These are phyloP conservation scores for Hypomyces perniciosus DNA, from an alignment of 2,329 filamentous ascomycete species.

Conservation along the genomic window DNA sequence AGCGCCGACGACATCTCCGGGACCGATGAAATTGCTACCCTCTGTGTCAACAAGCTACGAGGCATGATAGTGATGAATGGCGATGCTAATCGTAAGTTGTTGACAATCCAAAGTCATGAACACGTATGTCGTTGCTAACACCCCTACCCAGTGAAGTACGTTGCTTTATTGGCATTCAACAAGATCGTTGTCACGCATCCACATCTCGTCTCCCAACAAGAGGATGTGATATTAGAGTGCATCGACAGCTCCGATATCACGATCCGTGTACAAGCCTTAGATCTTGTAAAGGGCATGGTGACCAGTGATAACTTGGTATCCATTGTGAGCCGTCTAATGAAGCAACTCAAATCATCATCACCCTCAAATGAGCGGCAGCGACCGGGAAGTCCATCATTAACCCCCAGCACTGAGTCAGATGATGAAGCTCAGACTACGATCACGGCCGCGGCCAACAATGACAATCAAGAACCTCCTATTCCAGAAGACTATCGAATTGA, in stretches of 20 bases:
- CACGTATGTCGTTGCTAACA: slow-evolving; percentile 13
- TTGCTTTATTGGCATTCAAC: slow-evolving; percentile 90
- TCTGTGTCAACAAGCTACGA: slow-evolving; percentile 88
- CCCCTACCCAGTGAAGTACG: slow-evolving; percentile 73
- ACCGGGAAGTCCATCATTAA: slow-evolving; percentile 39
- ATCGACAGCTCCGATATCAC: slow-evolving; percentile 95
- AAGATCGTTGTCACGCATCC: slow-evolving; percentile 88
- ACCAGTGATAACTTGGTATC: slow-evolving; percentile 76
- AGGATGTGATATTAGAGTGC: slow-evolving; percentile 93
- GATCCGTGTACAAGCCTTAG: slow-evolving; percentile 86
- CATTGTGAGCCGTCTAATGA: slow-evolving; percentile 81
- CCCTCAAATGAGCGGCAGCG: slow-evolving; percentile 42
- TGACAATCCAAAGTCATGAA: not conserved
- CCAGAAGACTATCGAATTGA: slow-evolving; percentile 82
- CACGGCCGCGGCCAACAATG: slow-evolving; percentile 26
- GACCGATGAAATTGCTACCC: slow-evolving; percentile 81
- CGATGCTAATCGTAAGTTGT: slow-evolving; percentile 76
- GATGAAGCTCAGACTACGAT: slow-evolving; percentile 43
- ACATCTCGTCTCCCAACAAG: slow-evolving; percentile 81
- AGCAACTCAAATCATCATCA: slow-evolving; percentile 67
- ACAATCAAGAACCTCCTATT: slow-evolving; percentile 51
- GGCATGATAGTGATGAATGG: slow-evolving; percentile 92
- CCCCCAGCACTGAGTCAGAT: slow-evolving; percentile 41
- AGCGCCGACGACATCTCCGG: slow-evolving; percentile 73
- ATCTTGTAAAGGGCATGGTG: slow-evolving; percentile 91